Evolutionary conservation across 345 rosid genomes (phyloP), one percentile per base, ranked within the genome.

Genomic region (Hibiscus tridactylites): DNA sequence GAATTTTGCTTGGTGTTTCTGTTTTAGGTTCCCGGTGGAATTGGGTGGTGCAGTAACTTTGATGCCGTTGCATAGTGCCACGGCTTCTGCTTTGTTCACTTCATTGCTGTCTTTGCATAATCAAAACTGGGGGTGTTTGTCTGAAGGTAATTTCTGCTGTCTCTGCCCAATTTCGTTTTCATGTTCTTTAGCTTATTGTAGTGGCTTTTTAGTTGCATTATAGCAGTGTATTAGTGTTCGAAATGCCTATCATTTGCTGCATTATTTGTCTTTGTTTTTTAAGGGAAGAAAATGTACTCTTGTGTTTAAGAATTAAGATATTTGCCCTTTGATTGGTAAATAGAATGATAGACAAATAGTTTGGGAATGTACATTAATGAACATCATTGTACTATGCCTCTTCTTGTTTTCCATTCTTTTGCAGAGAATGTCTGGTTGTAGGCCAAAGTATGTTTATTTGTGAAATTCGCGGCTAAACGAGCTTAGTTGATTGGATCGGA

Each of bases 11-110:
- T 33, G 56, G 6, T 68, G 35, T 67, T 49, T 73, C 35, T 61
- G 8, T 68, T 80, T 68, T 37, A 93, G 97, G 92, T 61, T 85
- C 10, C 97, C 93, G 3, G 84, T 81, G 70, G 97, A 85, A 79
- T 72, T 93, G 83, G 94, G 90, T 58, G 92, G 86, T 29, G 91
- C 86, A 11, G 57, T 83, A n/a, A 85, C 96, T 61, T 83, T 94
- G 77, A 78, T 91, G 78, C 96, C 97, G 3, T 79, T 90, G 71
- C 97, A 91, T 81, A 88, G 85, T 65, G 89, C 82, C 3, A 90
- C 96, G 26, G 90, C 97, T 52, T 87, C 98, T 65, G 84, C 98
- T 15, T 85, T 93, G 88, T 87, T 86, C 73, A 87, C 96, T 77
- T 93, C 97, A 5, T 81, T 93, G 88, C 85, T 88, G 64, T 87